These are phyloP conservation scores for Rhizopus stolonifer DNA, from an alignment of 371 early-diverging fungal genomes.

Conservation along the genomic window DNA sequence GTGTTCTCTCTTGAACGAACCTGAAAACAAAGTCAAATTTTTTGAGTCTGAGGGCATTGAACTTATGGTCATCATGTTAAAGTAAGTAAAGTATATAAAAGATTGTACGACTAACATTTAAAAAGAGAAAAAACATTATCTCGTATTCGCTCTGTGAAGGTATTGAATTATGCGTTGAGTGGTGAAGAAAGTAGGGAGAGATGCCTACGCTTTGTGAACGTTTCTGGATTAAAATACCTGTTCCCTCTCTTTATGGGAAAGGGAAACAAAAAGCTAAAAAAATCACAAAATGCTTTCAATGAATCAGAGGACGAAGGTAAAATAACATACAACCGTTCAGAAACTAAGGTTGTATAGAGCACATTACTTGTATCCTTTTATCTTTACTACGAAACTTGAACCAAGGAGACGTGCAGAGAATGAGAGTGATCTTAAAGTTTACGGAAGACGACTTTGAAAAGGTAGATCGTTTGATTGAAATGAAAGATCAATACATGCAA, in stretches of 20 bases:
- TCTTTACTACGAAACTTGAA: constrained; percentile 68
- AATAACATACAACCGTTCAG: no score
- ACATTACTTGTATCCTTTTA: constrained; percentile 77
- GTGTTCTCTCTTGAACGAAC: constrained; percentile 62
- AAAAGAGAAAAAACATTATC: constrained; percentile 74
- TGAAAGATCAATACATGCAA: constrained; percentile 67
- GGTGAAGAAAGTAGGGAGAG: constrained; percentile 54
- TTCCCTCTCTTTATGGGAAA: constrained; percentile 80
- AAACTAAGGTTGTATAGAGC: no score
- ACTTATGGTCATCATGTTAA: constrained; percentile 86
- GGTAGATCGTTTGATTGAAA: constrained; percentile 73
- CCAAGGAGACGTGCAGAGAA: constrained; percentile 58
- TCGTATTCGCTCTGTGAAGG: constrained; percentile 82
- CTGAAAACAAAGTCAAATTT: constrained; percentile 69
- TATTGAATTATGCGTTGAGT: constrained; percentile 80
- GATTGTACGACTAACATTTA: no score
- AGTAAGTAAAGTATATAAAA: constrained; percentile 54
- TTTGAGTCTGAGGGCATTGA: constrained; percentile 87
- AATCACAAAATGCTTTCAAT: constrained; percentile 60
- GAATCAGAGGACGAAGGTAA: constrained; percentile 77
- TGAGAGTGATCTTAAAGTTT: constrained; percentile 84
- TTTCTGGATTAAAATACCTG: constrained; percentile 74
- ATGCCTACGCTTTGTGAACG: constrained; percentile 75
- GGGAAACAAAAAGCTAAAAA: constrained; percentile 71
- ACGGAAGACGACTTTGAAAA: constrained; percentile 78